Percentiles rank a stretch among this genome's conserved stretches.
Evolutionary conservation across 768 basidiomycete genomes (phyloP).

Genomic region (Psilocybe azurescens): DNA sequence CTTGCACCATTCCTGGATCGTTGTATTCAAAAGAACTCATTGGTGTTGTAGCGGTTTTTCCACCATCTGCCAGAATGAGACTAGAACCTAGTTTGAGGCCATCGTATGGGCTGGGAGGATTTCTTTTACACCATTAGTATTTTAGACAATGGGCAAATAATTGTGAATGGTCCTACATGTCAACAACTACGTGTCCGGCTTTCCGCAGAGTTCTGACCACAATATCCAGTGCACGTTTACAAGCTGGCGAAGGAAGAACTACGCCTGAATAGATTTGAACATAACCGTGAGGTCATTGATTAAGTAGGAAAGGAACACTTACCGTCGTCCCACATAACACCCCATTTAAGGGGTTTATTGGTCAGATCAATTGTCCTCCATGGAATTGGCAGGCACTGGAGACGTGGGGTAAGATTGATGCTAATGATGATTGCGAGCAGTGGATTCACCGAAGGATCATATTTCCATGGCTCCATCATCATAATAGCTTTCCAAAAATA

Average conservation of each 20-base stretch:
- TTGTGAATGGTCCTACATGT: slow-evolving; percentile 40
- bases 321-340: slow-evolving; percentile 71
- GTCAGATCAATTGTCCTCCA: slow-evolving; percentile 40
- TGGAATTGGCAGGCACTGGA: slow-evolving; percentile 38
- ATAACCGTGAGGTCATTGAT: slow-evolving; percentile 11
- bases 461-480: slow-evolving; percentile 67
- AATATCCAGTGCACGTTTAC: slow-evolving; percentile 53
- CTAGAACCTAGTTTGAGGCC: slow-evolving; percentile 58
- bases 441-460: slow-evolving; percentile 52
- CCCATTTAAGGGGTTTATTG: slow-evolving; percentile 51
- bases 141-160: neutral
- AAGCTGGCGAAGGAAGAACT: slow-evolving; percentile 63
- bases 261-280: slow-evolving; percentile 41
- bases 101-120: slow-evolving; percentile 53
- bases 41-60: slow-evolving; percentile 40
- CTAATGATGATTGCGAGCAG: neutral
- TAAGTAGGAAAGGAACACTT: slow-evolving; percentile 8
- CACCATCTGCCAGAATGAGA: slow-evolving; percentile 56
- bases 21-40: slow-evolving; percentile 49
- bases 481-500: slow-evolving; percentile 67
- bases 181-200: slow-evolving; percentile 54
- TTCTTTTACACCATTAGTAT: slow-evolving; percentile 26
- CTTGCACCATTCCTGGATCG: slow-evolving; percentile 49
- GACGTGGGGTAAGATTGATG: neutral
- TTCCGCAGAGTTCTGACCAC: slow-evolving; percentile 49